These are phyloP conservation scores for Mucor irregularis DNA, from an alignment of 371 early-diverging fungal species.

Conservation along the genomic window DNA sequence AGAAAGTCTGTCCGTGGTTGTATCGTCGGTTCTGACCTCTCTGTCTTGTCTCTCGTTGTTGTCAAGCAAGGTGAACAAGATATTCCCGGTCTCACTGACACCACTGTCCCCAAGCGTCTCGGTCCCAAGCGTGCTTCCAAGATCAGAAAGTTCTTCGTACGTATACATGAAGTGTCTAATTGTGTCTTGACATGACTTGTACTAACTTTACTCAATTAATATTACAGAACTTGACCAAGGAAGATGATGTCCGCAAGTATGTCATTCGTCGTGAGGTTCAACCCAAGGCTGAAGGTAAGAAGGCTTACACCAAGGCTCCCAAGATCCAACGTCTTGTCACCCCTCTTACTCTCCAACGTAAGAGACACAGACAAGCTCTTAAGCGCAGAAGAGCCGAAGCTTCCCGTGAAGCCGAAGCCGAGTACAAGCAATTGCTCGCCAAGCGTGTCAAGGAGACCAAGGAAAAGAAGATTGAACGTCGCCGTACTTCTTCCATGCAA, in stretches of 20 bases:
- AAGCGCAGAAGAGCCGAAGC: conserved; percentile 83
- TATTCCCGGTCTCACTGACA: conserved; percentile 98
- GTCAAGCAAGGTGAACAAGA: conserved; percentile 96
- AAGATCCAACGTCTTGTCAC: conserved; percentile 98
- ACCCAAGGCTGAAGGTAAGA: conserved; percentile 87
- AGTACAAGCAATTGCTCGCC: conserved; percentile 92
- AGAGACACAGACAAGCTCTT: conserved; percentile 82
- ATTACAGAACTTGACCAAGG: conserved; percentile 80
- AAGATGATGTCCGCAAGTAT: conserved; percentile 98
- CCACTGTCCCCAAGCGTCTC: conserved; percentile 89
- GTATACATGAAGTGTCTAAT: conserved; percentile 19
- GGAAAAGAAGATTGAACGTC: conserved; percentile 71
- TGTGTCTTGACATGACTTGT: not conserved
- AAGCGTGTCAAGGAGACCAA: conserved; percentile 91
- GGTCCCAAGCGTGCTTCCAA: conserved; percentile 99
- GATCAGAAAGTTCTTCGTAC: conserved; percentile 97
- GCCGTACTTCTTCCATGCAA: conserved; percentile 66
- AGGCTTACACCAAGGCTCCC: conserved; percentile 93
- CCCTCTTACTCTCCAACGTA: conserved; percentile 94
- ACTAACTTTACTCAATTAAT: not conserved
- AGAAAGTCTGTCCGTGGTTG: conserved; percentile 99
- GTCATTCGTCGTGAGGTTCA: conserved; percentile 96
- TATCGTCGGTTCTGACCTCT: conserved; percentile 95
- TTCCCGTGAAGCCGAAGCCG: conserved; percentile 86
- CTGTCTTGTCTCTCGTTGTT: conserved; percentile 93